Evolutionary conservation across 1,139 yeast species (phyloP).

Genomic region (Komagataea norvegica): DNA sequence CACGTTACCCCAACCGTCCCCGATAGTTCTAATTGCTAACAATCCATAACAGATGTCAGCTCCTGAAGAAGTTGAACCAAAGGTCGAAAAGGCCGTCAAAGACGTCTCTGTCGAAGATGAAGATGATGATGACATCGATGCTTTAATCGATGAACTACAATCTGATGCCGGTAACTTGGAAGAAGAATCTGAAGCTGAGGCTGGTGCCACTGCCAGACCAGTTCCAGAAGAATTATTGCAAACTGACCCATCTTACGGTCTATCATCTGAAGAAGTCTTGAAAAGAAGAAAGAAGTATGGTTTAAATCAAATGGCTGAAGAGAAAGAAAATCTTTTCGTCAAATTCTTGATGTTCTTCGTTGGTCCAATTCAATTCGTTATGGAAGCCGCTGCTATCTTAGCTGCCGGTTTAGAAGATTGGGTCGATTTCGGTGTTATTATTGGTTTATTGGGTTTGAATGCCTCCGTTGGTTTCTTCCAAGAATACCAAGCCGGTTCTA

Average conservation of each 20-base stretch:
- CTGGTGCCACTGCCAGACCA: constrained; percentile 46
- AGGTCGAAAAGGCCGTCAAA: constrained; percentile 36
- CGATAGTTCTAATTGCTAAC: constrained; percentile 7
- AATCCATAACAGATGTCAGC: constrained; percentile 21
- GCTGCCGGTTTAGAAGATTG: constrained; percentile 99
- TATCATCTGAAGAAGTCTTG: constrained; percentile 72
- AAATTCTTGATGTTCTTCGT: constrained; percentile 91
- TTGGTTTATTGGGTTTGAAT: constrained; percentile 82
- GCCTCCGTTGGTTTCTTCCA: constrained; percentile 96
- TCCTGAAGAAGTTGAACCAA: constrained; percentile 29
- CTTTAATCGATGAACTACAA: constrained; percentile 83
- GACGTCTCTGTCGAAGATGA: constrained; percentile 39
- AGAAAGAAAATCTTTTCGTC: constrained; percentile 73
- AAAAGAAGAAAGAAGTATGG: constrained; percentile 94
- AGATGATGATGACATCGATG: constrained; percentile 84
- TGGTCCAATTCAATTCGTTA: constrained; percentile 98
- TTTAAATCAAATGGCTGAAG: constrained; percentile 92
- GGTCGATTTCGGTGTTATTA: constrained; percentile 98
- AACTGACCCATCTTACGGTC: constrained; percentile 82
- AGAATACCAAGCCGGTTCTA: constrained; percentile 97
- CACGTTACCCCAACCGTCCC: neutral
- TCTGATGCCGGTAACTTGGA: constrained; percentile 65
- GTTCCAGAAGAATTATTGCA: constrained; percentile 88
- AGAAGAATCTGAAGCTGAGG: constrained; percentile 33
- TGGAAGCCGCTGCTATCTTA: constrained; percentile 97